Evolutionary conservation across 495 filamentous ascomycete genomes (phyloP).

Genomic region (Hypoxylon intermedium): DNA sequence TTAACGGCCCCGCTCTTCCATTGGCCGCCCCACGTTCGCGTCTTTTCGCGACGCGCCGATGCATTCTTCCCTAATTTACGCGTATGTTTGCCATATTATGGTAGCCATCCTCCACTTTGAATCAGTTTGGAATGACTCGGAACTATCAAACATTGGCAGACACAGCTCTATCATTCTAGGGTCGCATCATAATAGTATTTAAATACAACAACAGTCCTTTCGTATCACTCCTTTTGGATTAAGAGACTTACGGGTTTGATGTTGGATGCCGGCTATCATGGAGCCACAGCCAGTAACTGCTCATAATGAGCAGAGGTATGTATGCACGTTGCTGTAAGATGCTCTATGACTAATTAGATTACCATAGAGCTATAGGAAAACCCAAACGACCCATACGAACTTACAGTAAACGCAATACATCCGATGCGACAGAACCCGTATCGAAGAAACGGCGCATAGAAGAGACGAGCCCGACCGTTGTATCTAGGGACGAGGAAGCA

Average conservation of each 20-base stretch:
- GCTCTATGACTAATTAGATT: not conserved
- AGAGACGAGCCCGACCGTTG: not conserved
- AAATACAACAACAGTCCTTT: too few relatives aligned
- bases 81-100: slow-evolving; percentile 6
- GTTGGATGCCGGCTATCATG: slow-evolving; percentile 4
- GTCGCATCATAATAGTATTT: too few relatives aligned
- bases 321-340: not conserved
- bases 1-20: not conserved
- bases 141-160: not conserved
- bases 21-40: slow-evolving; percentile 29
- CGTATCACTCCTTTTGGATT: not conserved
- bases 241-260: not conserved
- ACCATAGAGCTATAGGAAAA: not conserved
- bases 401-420: slow-evolving; percentile 47
- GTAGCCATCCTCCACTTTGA: not conserved
- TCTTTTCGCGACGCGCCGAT: slow-evolving; percentile 34
- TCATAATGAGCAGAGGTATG: slow-evolving; percentile 16
- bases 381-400: slow-evolving; percentile 51
- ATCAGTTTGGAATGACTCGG: not conserved
- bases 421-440: slow-evolving; percentile 21
- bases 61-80: slow-evolving; percentile 33
- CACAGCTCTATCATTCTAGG: too few relatives aligned
- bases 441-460: slow-evolving; percentile 29
- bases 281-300: not conserved
- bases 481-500: not conserved